Conservation (phyloP, 441 rosid species). For the Erodium texanum region DNA sequence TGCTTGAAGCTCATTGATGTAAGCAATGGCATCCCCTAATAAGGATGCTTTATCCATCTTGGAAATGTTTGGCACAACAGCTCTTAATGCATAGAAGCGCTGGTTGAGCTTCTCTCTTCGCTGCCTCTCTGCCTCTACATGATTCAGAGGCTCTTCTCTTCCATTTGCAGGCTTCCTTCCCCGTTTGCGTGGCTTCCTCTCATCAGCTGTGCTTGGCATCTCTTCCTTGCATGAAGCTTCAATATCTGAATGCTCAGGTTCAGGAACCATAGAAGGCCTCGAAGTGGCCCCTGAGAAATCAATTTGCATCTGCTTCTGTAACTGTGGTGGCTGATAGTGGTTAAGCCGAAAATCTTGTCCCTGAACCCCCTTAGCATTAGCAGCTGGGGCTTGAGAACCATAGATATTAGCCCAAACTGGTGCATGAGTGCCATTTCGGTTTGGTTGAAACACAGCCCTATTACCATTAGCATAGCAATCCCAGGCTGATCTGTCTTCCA, state of each 20-base stretch:
- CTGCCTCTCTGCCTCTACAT: conserved; percentile 70
- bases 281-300: background rate
- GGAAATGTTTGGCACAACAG: conserved; percentile 60
- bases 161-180: conserved; percentile 74
- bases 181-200: conserved; percentile 59
- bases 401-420: background rate
- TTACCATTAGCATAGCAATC: background rate
- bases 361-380: background rate
- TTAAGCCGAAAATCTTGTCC: background rate
- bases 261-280: background rate
- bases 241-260: background rate
- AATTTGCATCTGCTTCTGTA: background rate
- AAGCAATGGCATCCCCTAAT: conserved; percentile 56
- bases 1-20: conserved; percentile 52
- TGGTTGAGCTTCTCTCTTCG: conserved; percentile 68
- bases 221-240: background rate
- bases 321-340: background rate
- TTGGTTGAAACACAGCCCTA: background rate
- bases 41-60: conserved; percentile 44
- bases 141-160: conserved; percentile 61
- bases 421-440: background rate
- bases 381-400: background rate
- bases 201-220: conserved; percentile 15
- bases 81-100: conserved; percentile 58
- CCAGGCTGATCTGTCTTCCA: background rate